A percentile compares a stretch with the other conserved stretches of the same genome.
Conservation (phyloP, 2,329 filamentous ascomycete genomes). For the Volutella citrinella region DNA sequence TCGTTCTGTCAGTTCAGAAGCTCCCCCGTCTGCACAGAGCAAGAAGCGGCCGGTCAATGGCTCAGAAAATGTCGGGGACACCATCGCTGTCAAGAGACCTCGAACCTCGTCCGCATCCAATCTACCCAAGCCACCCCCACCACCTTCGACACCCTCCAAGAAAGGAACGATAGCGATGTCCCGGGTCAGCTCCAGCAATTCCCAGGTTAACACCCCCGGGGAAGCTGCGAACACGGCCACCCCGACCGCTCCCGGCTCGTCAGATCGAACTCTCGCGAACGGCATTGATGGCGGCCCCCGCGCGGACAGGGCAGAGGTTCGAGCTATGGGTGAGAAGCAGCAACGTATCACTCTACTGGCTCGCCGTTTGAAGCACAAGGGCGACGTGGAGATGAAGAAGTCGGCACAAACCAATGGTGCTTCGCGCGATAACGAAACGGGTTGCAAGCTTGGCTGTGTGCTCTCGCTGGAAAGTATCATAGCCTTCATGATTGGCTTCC, state of each 20-base stretch:
- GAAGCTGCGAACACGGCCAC: constrained; percentile 37
- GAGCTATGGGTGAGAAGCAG: constrained; percentile 33
- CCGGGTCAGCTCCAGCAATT: constrained; percentile 52
- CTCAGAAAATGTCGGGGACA: constrained; percentile 35
- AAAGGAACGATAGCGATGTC: constrained; percentile 49
- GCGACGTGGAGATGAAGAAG: constrained; percentile 42
- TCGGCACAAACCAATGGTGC: constrained; percentile 21
- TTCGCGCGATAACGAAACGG: constrained; percentile 27
- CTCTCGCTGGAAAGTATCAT: constrained; percentile 49
- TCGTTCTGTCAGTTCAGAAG: constrained; percentile 39
- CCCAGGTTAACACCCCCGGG: constrained; percentile 50
- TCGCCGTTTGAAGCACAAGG: constrained; percentile 52
- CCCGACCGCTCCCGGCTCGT: constrained; percentile 23
- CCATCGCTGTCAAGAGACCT: constrained; percentile 39
- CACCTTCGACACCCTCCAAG: constrained; percentile 52
- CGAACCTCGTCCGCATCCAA: constrained; percentile 39
- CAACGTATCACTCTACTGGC: constrained; percentile 39
- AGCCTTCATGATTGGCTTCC: constrained; percentile 53
- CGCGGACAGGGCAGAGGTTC: constrained; percentile 22
- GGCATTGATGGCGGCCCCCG: constrained; percentile 28
- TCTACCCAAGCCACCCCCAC: constrained; percentile 33
- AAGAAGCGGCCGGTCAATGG: constrained; percentile 48
- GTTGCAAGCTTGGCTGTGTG: constrained; percentile 39
- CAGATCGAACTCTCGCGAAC: constrained; percentile 26
- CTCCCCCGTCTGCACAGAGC: constrained; percentile 30